Percentiles rank a stretch among this genome's conserved stretches.
Conservation (phyloP, 139 green algal species). For the Microglena sp. region DNA sequence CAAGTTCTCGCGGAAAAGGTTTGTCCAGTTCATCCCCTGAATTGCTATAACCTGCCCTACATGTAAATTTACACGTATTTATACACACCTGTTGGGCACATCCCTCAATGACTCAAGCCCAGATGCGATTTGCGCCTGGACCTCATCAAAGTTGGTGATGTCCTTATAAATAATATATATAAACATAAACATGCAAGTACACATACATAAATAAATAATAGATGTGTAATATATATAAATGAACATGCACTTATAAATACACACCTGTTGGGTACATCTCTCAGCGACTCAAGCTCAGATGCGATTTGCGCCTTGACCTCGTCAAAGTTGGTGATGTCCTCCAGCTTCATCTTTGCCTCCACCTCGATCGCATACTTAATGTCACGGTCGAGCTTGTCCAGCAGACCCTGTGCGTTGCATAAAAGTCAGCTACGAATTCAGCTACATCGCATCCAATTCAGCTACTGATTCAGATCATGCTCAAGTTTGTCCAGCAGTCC, state of each 20-base stretch:
- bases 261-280: constrained; percentile 63
- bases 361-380: constrained; percentile 71
- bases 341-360: constrained; percentile 52
- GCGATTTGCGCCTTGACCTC: constrained; percentile 47
- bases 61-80: too few species aligned
- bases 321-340: constrained; percentile 65
- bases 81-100: constrained; percentile 52
- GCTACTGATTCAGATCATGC: background rate
- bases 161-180: too few species aligned
- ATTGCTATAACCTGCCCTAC: too few species aligned
- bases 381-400: constrained; percentile 87
- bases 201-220: too few species aligned
- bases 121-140: constrained; percentile 38
- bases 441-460: too few species aligned
- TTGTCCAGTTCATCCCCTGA: too few species aligned
- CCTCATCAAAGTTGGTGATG: constrained; percentile 52
- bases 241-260: too few species aligned
- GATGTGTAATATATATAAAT: too few species aligned
- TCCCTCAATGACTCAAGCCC: constrained; percentile 72
- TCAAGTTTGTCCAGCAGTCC: background rate
- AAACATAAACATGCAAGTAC: too few species aligned
- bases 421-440: too few species aligned
- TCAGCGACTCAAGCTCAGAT: constrained; percentile 56
- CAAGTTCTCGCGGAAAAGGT: too few species aligned
- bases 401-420: constrained; percentile 47